Conservation (phyloP, 805 yeast genomes). For the Teunomyces aglyptinius region DNA sequence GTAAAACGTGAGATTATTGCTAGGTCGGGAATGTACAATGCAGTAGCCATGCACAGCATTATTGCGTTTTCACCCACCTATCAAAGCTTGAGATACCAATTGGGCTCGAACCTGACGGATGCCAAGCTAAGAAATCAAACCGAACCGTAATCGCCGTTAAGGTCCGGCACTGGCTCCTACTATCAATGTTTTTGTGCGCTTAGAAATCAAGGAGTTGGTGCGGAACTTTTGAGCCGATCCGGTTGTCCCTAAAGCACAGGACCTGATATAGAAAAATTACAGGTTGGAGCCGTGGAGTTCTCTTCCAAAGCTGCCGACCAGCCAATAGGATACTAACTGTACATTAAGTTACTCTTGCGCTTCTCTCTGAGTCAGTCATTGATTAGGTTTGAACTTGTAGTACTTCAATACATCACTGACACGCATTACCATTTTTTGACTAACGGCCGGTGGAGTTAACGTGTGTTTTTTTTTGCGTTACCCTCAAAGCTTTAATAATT, state of each 20-base stretch:
- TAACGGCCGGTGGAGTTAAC: neutral
- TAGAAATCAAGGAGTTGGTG: neutral
- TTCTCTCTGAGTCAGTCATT: no score
- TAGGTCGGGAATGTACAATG: no score
- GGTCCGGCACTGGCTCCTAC: neutral
- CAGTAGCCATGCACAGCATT: no score
- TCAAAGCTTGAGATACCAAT: no score
- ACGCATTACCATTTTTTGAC: neutral
- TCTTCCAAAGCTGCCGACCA: neutral
- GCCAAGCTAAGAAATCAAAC: neutral
- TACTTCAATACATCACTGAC: neutral
- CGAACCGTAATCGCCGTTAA: neutral
- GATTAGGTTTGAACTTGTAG: no score
- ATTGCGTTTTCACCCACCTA: no score
- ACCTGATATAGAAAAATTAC: neutral
- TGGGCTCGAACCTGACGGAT: no score
- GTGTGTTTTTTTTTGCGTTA: constrained; percentile 1
- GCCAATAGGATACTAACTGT: neutral
- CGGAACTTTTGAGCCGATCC: neutral
- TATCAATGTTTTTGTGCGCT: neutral
- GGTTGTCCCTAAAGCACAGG: neutral
- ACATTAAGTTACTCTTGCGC: no score
- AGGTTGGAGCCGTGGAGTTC: neutral
- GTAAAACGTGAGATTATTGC: no score
- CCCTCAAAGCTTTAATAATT: neutral